Base-by-base conservation (phyloP, 2,329 filamentous ascomycete genomes). In the Leptographium wingfieldii region DNA sequence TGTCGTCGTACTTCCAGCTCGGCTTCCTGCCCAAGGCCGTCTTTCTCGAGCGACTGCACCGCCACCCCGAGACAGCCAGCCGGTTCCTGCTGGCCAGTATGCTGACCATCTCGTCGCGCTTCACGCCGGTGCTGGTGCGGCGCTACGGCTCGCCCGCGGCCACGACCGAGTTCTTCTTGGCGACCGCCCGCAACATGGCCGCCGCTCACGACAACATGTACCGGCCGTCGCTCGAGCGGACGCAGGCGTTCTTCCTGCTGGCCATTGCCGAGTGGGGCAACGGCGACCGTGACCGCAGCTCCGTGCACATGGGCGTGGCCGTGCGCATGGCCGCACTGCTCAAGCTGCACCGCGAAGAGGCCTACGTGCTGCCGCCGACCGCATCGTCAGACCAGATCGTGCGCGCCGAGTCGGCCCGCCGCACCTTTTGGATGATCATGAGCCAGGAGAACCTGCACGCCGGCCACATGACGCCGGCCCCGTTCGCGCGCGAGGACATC, bases 391-490 rank as follows among this genome's bases (percentile, higher is more conserved):
- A 73, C 14, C 76, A 79, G 60, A 70, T 78, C 48, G 74, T 80
- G 54, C 71, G 73, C 40, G 74, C 77, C 1, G 80, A 83, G 66
- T 81, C 79, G 22, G 80, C 80, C 19, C 73, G 80, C 22, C 76
- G 80, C 52, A 83, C 80, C 29, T 68, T 82, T 67, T 83, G 80
- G 80, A 81, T 82, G 77, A 66, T 83, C 43, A 76, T 82, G 65
- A 81, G 75, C 63, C 80, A 82, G 65, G 80, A 83, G 62, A 80
- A 80, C 63, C 72, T 83, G 33, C 77, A 81, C 63, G 80, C 78
- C 1, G 77, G 79, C 0, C 75, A 77, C 3, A 70, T 73, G 38
- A 78, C 77, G 14, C 79, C 79, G 2, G 72, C 79, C 2, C 77
- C 78, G 0, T 69, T 82, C 5, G 73, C 73, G 4, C 75, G 77